A percentile compares a stretch with the other conserved stretches of the same genome.
Evolutionary conservation across 805 yeast species (phyloP).

Genomic region (Candida loeiensis): DNA sequence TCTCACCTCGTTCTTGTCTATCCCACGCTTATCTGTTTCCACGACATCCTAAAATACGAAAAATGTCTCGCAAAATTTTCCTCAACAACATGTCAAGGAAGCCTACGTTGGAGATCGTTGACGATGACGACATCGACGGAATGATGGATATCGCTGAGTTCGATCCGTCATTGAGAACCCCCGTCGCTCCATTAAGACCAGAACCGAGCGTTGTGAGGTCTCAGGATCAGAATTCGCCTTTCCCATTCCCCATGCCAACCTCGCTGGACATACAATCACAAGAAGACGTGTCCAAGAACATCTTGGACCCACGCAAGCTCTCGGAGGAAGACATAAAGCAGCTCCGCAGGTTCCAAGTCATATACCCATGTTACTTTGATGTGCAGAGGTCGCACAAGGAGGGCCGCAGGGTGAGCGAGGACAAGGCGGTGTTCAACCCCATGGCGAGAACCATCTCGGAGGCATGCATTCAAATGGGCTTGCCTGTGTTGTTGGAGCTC

Average conservation of each 20-base stretch:
- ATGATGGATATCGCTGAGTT: slow-evolving; percentile 91
- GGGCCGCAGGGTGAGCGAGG: slow-evolving; percentile 75
- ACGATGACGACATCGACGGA: slow-evolving; percentile 83
- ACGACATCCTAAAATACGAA: background rate
- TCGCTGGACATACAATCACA: slow-evolving; percentile 3
- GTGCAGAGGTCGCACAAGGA: slow-evolving; percentile 65
- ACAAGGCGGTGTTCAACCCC: slow-evolving; percentile 80
- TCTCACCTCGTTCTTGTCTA: background rate
- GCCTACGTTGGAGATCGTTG: slow-evolving; percentile 75
- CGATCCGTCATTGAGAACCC: slow-evolving; percentile 63
- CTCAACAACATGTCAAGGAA: slow-evolving; percentile 32
- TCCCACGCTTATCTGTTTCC: background rate
- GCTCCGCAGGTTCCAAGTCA: slow-evolving; percentile 63
- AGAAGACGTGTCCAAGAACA: slow-evolving; percentile 16
- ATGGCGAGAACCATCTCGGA: slow-evolving; percentile 78
- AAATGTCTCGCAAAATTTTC: slow-evolving; percentile 4
- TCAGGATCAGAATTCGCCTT: slow-evolving; percentile 38
- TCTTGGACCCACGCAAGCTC: slow-evolving; percentile 34
- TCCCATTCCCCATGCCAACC: slow-evolving; percentile 21
- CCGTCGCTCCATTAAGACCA: slow-evolving; percentile 63
- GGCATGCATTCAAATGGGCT: slow-evolving; percentile 49
- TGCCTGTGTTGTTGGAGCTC: slow-evolving; percentile 59
- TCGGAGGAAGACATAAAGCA: slow-evolving; percentile 58
- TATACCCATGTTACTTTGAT: slow-evolving; percentile 95
- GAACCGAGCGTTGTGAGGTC: slow-evolving; percentile 60